Evolutionary conservation across 2,329 filamentous ascomycete genomes (phyloP).

Genomic region (Ascochyta viciae-villosae): DNA sequence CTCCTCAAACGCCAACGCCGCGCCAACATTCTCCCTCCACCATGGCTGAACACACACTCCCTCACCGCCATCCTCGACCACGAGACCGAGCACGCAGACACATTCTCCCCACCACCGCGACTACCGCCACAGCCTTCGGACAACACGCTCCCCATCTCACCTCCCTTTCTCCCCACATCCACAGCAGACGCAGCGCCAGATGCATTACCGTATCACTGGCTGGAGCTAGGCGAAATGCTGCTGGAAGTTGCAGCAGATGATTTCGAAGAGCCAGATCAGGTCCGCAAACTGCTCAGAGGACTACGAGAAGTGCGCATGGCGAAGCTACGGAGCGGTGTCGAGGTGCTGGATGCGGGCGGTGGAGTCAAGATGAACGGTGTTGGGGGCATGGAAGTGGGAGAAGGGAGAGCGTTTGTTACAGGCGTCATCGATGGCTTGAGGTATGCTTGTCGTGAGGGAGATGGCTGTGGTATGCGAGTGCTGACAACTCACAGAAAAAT

Average conservation of each 20-base stretch:
- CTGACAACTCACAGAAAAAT: conserved; percentile 66
- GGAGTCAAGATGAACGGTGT: conserved; percentile 81
- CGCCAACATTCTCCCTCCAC: conserved; percentile 88
- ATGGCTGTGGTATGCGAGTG: neutral
- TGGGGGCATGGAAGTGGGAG: conserved; percentile 90
- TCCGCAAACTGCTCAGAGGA: conserved; percentile 78
- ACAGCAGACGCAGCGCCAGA: conserved; percentile 72
- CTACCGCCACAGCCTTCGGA: conserved; percentile 64
- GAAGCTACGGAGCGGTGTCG: conserved; percentile 81
- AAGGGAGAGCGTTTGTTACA: conserved; percentile 81
- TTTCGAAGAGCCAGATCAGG: conserved; percentile 74
- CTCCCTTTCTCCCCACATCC: conserved; percentile 81
- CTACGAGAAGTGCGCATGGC: conserved; percentile 86
- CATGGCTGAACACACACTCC: conserved; percentile 82
- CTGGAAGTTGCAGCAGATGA: conserved; percentile 87
- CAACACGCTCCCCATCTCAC: conserved; percentile 48
- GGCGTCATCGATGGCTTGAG: conserved; percentile 86
- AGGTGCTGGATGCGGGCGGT: conserved; percentile 72
- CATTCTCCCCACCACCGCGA: conserved; percentile 79
- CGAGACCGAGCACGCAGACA: conserved; percentile 75
- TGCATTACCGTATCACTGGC: conserved; percentile 91
- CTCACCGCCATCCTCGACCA: conserved; percentile 79
- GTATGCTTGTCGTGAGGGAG: conserved; percentile 38
- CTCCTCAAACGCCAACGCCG: conserved; percentile 93
- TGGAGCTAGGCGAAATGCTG: conserved; percentile 87